Base-by-base conservation (phyloP, 2,329 filamentous ascomycete species). In the Aspergillus pseudonomiae region DNA sequence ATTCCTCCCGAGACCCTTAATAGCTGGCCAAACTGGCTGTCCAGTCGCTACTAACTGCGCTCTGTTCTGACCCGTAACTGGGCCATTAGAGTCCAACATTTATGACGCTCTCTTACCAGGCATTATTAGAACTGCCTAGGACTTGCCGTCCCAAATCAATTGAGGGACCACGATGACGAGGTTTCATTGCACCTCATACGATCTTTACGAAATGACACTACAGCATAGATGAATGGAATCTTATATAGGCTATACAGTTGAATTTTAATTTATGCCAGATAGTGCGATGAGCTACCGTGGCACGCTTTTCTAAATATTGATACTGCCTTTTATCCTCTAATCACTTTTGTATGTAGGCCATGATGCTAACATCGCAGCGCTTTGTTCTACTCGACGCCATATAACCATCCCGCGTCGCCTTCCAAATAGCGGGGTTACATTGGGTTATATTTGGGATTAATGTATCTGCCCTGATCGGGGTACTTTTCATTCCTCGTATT, bases 151-250 rank as follows among this genome's bases (percentile, higher is more conserved):
- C 11, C 26, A 2, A 24, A 4, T 3, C 28, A 32, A 10, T 21
- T n/a, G 2, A 6, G n/a, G 34, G 52, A 26, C 52, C 21, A 24
- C n/a, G n/a, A 55, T 30, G 21, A 55, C 26, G 32, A 55, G 52
- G 52, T 16, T 32, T 2, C 11, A 39, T 39, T 39, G 21, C 5
- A 36, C 52, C 34, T 55, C 52, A 36, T 55, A 55, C 52, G 52
- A 55, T 55, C 52, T 39, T 55, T 55, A 55, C 52, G 52, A 55
- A 21, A 39, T 55, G 32, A 36, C n/a, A 39, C 21, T 16, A 16
- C n/a, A 55, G 28, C 39, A 26, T 55, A 41, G 34, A 39, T 36
- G 14, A 7, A 21, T 24, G 26, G 21, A 39, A 39, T 39, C n/a
- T 39, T 32, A 34, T 32, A 24, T 39, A 11, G 32, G 52, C 6